Evolutionary conservation across 2,329 filamentous ascomycete genomes (phyloP).

Genomic region (Xylaria sp.): DNA sequence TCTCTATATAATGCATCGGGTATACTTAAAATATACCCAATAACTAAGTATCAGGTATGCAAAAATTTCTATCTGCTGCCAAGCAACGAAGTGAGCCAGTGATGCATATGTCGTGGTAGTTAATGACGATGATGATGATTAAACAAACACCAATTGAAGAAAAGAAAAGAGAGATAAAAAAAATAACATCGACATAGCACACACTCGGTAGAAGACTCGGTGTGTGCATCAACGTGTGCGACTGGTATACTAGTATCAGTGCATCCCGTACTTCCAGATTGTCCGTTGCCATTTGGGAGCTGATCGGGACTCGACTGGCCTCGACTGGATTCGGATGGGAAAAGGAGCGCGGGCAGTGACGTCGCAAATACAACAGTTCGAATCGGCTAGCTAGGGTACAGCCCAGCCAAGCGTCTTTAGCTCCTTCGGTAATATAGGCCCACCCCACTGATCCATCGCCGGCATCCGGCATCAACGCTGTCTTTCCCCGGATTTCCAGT

Average conservation of each 20-base stretch:
- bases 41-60: not conserved
- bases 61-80: slow-evolving; percentile 23
- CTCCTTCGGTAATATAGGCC: slow-evolving; percentile 8
- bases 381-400: slow-evolving; percentile 6
- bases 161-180: not conserved
- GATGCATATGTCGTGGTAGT: slow-evolving; percentile 23
- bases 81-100: slow-evolving; percentile 29
- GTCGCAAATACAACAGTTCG: slow-evolving; percentile 8
- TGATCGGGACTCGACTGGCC: slow-evolving; percentile 5
- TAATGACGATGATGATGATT: slow-evolving; percentile 21
- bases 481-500: slow-evolving; percentile 35
- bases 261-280: slow-evolving; percentile 12
- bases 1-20: not conserved
- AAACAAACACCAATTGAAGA: not conserved
- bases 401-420: slow-evolving; percentile 4
- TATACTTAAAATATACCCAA: not conserved
- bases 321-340: slow-evolving; percentile 4
- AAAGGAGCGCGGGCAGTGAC: not conserved
- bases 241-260: not conserved
- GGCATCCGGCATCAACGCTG: slow-evolving; percentile 9
- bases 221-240: slow-evolving; percentile 8
- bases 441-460: slow-evolving; percentile 9
- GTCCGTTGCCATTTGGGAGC: not conserved
- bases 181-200: not conserved
- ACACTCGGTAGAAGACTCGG: not conserved